These are phyloP conservation scores for Sphenostylis stenocarpa DNA, from an alignment of 306 rosid genomes.

Conservation along the genomic window DNA sequence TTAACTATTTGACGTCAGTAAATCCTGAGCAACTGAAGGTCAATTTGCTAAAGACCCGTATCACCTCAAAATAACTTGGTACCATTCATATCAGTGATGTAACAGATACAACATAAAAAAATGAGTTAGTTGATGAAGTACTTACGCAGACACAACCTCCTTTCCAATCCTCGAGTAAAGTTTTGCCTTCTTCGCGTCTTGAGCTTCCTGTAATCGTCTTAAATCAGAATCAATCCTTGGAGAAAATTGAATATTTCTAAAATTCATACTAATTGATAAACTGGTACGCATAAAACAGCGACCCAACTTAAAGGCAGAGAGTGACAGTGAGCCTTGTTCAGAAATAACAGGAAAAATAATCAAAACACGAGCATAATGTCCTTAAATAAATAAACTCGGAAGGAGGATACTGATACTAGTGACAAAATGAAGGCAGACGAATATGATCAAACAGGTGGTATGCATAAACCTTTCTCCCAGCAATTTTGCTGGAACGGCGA, in stretches of 20 bases:
- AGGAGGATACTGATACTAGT: background rate
- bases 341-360: background rate
- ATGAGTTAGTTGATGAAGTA: conserved; percentile 19
- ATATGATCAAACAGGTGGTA: conserved; percentile 52
- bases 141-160: conserved; percentile 95
- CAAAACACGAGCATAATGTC: background rate
- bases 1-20: background rate
- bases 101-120: background rate
- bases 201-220: conserved; percentile 52
- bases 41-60: background rate
- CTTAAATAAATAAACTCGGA: background rate
- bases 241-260: conserved; percentile 12
- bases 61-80: conserved; percentile 1
- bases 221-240: conserved; percentile 7
- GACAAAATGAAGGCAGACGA: conserved; percentile 4
- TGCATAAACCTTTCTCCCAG: conserved; percentile 80
- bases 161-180: conserved; percentile 81
- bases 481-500: conserved; percentile 89
- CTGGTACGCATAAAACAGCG: background rate
- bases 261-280: background rate
- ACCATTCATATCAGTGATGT: background rate
- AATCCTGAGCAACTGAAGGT: background rate
- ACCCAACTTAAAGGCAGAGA: background rate
- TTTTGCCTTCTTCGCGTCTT: conserved; percentile 81
- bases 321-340: background rate